Conservation (phyloP, 768 basidiomycete genomes). For the Lactarius akahatsu region DNA sequence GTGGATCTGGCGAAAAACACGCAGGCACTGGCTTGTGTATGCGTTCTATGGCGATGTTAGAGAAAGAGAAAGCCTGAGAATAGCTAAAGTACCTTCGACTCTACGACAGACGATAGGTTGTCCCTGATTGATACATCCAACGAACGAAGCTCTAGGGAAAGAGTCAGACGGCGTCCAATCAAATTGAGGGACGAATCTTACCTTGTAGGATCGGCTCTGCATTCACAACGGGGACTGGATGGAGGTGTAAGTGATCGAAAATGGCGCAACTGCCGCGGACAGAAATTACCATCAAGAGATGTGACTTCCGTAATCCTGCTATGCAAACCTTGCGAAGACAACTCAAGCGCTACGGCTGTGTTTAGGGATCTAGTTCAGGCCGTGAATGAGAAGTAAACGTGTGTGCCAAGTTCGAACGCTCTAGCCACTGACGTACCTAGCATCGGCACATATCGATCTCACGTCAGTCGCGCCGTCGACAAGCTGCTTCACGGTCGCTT, state of each 20-base stretch:
- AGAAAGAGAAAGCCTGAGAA: neutral
- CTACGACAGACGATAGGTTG: conserved; percentile 13
- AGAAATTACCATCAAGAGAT: conserved; percentile 1
- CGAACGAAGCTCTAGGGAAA: conserved; percentile 14
- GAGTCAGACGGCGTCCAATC: neutral
- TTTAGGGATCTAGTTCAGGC: conserved; percentile 18
- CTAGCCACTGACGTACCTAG: conserved; percentile 1
- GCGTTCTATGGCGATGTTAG: conserved; percentile 50
- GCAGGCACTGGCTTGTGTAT: conserved; percentile 64
- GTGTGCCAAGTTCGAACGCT: neutral
- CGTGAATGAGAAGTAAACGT: neutral
- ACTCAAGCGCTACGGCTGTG: conserved; percentile 11
- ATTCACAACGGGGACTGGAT: conserved; percentile 47
- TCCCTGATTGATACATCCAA: conserved; percentile 16
- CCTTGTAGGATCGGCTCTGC: conserved; percentile 55
- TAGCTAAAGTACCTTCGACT: conserved; percentile 17
- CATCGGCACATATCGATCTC: conserved; percentile 1
- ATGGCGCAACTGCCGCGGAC: neutral
- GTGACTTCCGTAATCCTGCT: conserved; percentile 7
- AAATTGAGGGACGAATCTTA: conserved; percentile 29
- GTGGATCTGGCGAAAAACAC: conserved; percentile 70
- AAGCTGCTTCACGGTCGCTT: conserved; percentile 15
- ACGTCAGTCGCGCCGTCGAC: conserved; percentile 18
- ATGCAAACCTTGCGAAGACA: conserved; percentile 10
- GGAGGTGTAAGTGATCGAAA: neutral